These are phyloP conservation scores for Salmacisia buchloeana DNA, from an alignment of 1,284 basidiomycete genomes.

Conservation along the genomic window DNA sequence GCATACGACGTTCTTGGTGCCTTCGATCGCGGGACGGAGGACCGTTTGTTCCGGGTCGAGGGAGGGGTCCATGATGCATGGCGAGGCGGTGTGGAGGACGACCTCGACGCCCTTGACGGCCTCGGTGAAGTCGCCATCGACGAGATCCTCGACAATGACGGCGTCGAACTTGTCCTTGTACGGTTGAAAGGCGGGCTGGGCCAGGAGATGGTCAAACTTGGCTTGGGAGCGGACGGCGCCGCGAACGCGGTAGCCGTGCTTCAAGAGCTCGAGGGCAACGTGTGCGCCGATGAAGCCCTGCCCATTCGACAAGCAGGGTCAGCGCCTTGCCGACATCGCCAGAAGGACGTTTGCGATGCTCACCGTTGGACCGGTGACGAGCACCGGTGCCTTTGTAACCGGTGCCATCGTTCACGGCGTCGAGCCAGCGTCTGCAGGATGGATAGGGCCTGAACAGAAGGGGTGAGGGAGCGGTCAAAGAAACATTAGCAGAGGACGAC, in stretches of 20 bases:
- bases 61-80: slow-evolving; percentile 46
- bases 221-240: slow-evolving; percentile 59
- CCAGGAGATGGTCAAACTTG: slow-evolving; percentile 56
- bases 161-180: slow-evolving; percentile 56
- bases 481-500: too few species aligned
- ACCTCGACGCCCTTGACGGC: slow-evolving; percentile 64
- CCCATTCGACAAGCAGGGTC: background rate
- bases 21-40: slow-evolving; percentile 62
- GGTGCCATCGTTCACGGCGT: background rate
- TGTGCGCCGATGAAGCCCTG: slow-evolving; percentile 52
- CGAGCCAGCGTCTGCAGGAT: too few species aligned
- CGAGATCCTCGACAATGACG: slow-evolving; percentile 60
- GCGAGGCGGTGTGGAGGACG: slow-evolving; percentile 61
- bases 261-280: slow-evolving; percentile 53
- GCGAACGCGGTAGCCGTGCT: slow-evolving; percentile 54
- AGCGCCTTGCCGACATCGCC: background rate
- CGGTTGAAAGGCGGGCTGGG: slow-evolving; percentile 54
- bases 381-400: background rate
- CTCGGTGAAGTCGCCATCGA: slow-evolving; percentile 64
- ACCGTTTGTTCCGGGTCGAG: slow-evolving; percentile 51
- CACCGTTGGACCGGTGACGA: slow-evolving; percentile 1
- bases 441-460: too few species aligned
- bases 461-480: too few species aligned
- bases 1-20: slow-evolving; percentile 60
- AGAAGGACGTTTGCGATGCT: background rate